Conservation (phyloP, 495 filamentous ascomycete genomes). For the Aspergillus ellipticus region DNA sequence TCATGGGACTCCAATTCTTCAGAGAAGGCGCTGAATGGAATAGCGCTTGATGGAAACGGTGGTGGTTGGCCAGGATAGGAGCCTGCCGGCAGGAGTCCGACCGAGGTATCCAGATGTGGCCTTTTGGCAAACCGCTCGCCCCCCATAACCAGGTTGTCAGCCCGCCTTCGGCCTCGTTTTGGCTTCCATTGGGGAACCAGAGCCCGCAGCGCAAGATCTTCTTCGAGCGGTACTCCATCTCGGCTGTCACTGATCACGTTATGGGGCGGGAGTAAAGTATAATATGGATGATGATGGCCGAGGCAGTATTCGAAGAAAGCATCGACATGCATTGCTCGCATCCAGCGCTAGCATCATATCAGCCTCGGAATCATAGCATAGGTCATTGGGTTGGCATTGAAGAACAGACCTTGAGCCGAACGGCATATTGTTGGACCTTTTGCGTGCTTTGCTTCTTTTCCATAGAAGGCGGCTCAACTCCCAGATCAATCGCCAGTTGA, state of each 20-base stretch:
- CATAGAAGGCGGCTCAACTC: slow-evolving; percentile 80
- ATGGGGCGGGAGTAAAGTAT: slow-evolving; percentile 68
- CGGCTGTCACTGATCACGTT: slow-evolving; percentile 62
- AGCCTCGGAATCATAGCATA: slow-evolving; percentile 7
- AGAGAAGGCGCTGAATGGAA: slow-evolving; percentile 58
- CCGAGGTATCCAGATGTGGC: slow-evolving; percentile 65
- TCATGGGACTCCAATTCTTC: slow-evolving; percentile 49
- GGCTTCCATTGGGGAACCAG: slow-evolving; percentile 87
- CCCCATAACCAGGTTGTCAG: slow-evolving; percentile 67
- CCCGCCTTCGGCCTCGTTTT: slow-evolving; percentile 79
- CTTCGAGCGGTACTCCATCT: slow-evolving; percentile 85
- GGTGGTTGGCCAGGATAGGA: slow-evolving; percentile 47
- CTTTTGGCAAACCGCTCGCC: slow-evolving; percentile 56
- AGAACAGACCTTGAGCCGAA: slow-evolving; percentile 77
- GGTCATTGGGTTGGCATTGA: not conserved
- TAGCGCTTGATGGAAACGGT: slow-evolving; percentile 54
- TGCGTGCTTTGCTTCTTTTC: slow-evolving; percentile 91
- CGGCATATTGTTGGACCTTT: slow-evolving; percentile 97
- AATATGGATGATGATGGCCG: slow-evolving; percentile 77
- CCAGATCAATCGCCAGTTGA: slow-evolving; percentile 80
- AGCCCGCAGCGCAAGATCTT: slow-evolving; percentile 87
- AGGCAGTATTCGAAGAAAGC: slow-evolving; percentile 93
- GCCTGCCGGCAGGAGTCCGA: slow-evolving; percentile 53
- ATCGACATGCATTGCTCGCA: slow-evolving; percentile 97
- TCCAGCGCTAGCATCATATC: slow-evolving; percentile 68